These are phyloP conservation scores for Colletotrichum orchidophilum DNA, from an alignment of 2,329 filamentous ascomycete genomes.

Conservation along the genomic window DNA sequence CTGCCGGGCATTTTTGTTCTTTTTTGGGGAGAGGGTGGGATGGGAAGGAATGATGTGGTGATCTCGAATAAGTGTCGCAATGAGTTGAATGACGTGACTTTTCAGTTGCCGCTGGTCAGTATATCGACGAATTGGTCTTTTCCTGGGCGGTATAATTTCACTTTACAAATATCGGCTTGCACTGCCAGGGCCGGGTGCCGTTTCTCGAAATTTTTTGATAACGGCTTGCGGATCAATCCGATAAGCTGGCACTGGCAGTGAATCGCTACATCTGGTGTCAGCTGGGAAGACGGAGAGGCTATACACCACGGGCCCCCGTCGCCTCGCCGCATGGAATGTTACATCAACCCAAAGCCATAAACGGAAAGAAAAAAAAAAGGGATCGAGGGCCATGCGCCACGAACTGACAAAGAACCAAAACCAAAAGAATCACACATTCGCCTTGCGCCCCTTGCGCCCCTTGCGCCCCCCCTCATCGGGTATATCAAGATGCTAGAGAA, in stretches of 20 bases:
- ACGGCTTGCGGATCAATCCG: constrained; percentile 13
- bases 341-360: background rate
- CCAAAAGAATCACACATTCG: background rate
- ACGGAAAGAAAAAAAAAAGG: no score
- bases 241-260: constrained; percentile 2
- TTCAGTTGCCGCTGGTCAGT: no score
- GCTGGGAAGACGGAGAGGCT: background rate
- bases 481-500: no score
- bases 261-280: background rate
- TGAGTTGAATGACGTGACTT: no score
- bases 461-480: no score
- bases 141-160: background rate
- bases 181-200: background rate
- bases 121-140: constrained; percentile 23
- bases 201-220: constrained; percentile 32
- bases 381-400: background rate
- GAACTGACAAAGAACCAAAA: background rate
- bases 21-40: no score
- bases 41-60: no score
- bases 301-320: background rate
- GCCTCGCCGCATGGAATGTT: background rate
- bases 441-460: no score
- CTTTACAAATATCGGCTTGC: constrained; percentile 5
- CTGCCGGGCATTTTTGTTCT: constrained; percentile 50
- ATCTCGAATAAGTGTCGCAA: no score